Conservation (phyloP, 2,329 filamentous ascomycete species). For the Colletotrichum lini region DNA sequence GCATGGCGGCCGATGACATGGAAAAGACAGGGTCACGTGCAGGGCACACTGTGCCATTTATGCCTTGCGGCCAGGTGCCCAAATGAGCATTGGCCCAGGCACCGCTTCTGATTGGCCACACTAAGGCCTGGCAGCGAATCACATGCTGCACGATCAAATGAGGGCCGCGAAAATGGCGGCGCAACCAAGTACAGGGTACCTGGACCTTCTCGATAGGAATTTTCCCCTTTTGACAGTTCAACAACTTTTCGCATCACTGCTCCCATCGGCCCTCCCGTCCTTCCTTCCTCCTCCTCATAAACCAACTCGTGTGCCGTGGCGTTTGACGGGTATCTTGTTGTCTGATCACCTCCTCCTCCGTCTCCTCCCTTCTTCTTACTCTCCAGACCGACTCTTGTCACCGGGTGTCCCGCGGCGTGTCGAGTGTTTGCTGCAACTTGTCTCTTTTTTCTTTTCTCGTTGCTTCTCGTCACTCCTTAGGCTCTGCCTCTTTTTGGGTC, state of each 20-base stretch:
- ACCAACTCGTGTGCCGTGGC: slow-evolving; percentile 35
- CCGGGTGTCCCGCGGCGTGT: slow-evolving; percentile 35
- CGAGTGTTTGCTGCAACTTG: slow-evolving; percentile 45
- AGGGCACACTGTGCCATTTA: neutral
- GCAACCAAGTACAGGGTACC: slow-evolving; percentile 39
- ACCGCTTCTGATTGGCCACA: slow-evolving; percentile 26
- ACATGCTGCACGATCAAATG: slow-evolving; percentile 43
- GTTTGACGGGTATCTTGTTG: slow-evolving; percentile 28
- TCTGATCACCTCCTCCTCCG: slow-evolving; percentile 43
- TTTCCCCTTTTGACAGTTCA: slow-evolving; percentile 45
- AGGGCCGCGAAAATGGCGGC: slow-evolving; percentile 30
- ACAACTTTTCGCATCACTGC: slow-evolving; percentile 43
- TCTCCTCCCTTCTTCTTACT: slow-evolving; percentile 26
- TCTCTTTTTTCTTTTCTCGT: slow-evolving; percentile 49
- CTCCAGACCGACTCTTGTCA: slow-evolving; percentile 20
- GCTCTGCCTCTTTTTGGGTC: slow-evolving; percentile 42
- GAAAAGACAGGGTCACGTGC: slow-evolving; percentile 12
- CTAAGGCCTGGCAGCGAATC: slow-evolving; percentile 35
- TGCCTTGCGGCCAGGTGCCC: slow-evolving; percentile 28
- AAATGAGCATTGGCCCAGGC: slow-evolving; percentile 39
- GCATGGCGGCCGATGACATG: slow-evolving; percentile 5
- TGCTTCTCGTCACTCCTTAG: slow-evolving; percentile 60
- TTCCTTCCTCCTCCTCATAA: slow-evolving; percentile 42
- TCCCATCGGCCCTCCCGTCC: slow-evolving; percentile 26
- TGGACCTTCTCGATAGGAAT: slow-evolving; percentile 41